phyloP scores from a whole-genome alignment of 306 rosid genomes.

The Cucumis melo region DNA sequence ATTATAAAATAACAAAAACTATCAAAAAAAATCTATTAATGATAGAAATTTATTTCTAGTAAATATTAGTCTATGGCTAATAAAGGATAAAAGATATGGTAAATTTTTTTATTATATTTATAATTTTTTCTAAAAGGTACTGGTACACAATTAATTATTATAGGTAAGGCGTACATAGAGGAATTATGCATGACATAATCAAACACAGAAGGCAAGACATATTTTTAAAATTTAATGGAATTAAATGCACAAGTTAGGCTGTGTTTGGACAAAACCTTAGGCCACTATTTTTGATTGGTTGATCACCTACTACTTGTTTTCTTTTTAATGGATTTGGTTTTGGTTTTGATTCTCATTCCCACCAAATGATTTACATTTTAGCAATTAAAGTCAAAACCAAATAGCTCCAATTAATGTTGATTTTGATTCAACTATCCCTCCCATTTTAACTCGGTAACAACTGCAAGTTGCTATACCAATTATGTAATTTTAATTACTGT shows the following conservation, averaged over 20 bases:
- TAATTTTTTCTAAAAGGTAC: too few relatives aligned
- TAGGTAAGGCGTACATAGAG: too few relatives aligned
- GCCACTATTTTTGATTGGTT: not conserved
- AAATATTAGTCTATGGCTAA: too few relatives aligned
- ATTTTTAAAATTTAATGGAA: not conserved
- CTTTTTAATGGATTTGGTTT: not conserved
- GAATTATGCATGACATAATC: not conserved
- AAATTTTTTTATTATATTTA: too few relatives aligned
- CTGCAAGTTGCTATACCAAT: not conserved
- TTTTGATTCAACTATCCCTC: not conserved
- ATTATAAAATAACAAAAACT: too few relatives aligned
- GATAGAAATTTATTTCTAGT: too few relatives aligned
- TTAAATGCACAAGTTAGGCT: not conserved
- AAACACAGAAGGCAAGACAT: not conserved
- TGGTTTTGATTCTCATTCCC: not conserved
- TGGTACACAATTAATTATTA: too few relatives aligned
- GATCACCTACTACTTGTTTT: not conserved
- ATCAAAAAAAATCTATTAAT: too few relatives aligned
- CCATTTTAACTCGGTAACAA: not conserved
- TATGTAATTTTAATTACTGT: too few relatives aligned
- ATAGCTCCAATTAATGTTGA: not conserved
- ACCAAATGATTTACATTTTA: not conserved
- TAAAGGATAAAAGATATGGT: too few relatives aligned
- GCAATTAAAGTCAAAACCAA: not conserved
- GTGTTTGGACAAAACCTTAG: not conserved